Evolutionary conservation across 176 grass and related monocot species (phyloP), one percentile per base, ranked within the genome.

Genomic region (Ensete ventricosum): DNA sequence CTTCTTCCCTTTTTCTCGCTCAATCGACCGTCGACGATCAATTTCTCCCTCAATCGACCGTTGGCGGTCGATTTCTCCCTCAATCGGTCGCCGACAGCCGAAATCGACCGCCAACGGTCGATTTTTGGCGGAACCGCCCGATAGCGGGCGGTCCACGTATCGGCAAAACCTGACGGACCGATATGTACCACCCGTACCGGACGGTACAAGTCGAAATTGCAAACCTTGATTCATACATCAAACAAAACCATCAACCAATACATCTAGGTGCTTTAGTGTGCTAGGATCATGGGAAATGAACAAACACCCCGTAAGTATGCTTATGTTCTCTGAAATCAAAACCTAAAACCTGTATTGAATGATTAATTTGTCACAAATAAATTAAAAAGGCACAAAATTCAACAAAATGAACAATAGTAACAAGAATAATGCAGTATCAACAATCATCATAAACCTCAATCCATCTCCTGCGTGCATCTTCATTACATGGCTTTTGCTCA

Each of bases 401-500:
- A 54, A 22, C 20, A 74, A 55, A 62, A 26, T 25, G 14, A 71
- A 69, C 3, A 19, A 67, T 52, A 23, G n/a, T 57, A 22, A 66
- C 57, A 51, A 8, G 77, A 20, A 14, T 50, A 67, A 2, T 78
- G 17, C 9, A 27, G 70, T 80, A 81, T 22, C 82, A 53, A 71
- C 14, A 70, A 49, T 70, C 17, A 70, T 51, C 25, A 70, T 21
- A 10, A 54, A 99, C 96, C 96, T 99, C 96, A 8, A 84, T 84
- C 96, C 96, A 99, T 95, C 86, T 99, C 80, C 79, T 87, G 50
- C 88, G 90, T 22, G 81, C 74, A 72, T 99, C 96, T 75, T 99
- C 96, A 3, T 84, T 84, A 43, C 91, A 92, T 79, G 88, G 81
- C 66, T 85, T 95, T 89, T 95, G 96, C 83, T 99, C 91, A 2